Evolutionary conservation across 208 protist species (phyloP).

Genomic region (Leishmania tarentolae): DNA sequence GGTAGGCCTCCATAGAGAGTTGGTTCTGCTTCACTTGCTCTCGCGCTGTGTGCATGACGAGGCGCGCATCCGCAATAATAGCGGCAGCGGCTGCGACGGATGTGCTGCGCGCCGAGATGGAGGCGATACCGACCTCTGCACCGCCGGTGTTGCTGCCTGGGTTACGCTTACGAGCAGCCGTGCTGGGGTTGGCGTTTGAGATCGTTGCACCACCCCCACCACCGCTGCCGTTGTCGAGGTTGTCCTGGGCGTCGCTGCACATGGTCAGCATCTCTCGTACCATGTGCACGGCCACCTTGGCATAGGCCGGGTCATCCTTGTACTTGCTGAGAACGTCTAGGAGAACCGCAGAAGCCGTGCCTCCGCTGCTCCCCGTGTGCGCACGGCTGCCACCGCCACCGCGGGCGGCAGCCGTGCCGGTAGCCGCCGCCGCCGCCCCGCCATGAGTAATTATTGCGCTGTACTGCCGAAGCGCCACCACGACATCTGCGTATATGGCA

Average conservation of each 20-base stretch:
- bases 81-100: slow-evolving; percentile 5
- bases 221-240: slow-evolving; percentile 18
- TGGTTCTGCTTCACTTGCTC: slow-evolving; percentile 25
- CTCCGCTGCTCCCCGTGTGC: background rate
- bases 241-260: slow-evolving; percentile 31
- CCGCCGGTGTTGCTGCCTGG: background rate
- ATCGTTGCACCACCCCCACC: background rate
- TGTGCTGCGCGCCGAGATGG: slow-evolving; percentile 11
- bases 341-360: slow-evolving; percentile 8
- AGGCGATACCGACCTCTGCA: background rate
- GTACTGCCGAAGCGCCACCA: slow-evolving; percentile 31
- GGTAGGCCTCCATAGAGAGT: slow-evolving; percentile 23
- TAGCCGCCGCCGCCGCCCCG: background rate
- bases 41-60: slow-evolving; percentile 17
- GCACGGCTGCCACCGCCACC: background rate
- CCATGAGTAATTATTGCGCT: background rate
- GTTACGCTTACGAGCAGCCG: slow-evolving; percentile 12
- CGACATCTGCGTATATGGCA: slow-evolving; percentile 39
- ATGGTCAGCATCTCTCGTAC: slow-evolving; percentile 48
- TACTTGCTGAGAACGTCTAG: slow-evolving; percentile 46
- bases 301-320: slow-evolving; percentile 47
- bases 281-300: slow-evolving; percentile 48
- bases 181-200: background rate
- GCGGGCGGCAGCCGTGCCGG: background rate
- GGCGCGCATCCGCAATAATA: slow-evolving; percentile 23